These are phyloP conservation scores for Backusella westeae DNA, from an alignment of 192 early-diverging fungal genomes.

Conservation along the genomic window DNA sequence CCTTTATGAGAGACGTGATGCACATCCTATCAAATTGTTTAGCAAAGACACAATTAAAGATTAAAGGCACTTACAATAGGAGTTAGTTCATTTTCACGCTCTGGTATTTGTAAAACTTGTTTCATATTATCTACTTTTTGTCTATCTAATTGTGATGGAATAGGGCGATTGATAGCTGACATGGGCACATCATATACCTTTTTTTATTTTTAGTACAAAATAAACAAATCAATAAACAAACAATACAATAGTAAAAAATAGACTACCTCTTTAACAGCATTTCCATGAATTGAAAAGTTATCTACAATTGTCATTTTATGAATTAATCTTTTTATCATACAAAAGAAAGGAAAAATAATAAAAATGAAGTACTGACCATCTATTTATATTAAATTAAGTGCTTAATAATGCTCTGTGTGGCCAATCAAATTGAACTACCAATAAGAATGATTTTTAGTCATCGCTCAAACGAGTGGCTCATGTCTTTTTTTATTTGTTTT, in stretches of 20 bases:
- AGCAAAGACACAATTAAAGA: not conserved
- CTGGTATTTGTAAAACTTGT: not conserved
- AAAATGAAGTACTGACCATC: not conserved
- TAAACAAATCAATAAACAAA: not conserved
- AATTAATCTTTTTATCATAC: not conserved
- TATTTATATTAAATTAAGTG: not conserved
- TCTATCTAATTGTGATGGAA: conserved; percentile 22
- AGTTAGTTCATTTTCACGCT: conserved; percentile 11
- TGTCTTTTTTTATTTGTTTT: not conserved
- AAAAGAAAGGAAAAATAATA: not conserved
- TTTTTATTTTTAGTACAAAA: not conserved
- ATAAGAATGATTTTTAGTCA: not conserved
- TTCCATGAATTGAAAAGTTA: conserved; percentile 29
- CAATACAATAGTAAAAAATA: not conserved
- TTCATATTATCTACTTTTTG: conserved; percentile 25
- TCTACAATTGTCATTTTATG: conserved; percentile 9
- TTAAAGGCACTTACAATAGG: conserved; percentile 14
- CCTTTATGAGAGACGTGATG: conserved; percentile 23
- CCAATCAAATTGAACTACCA: not conserved
- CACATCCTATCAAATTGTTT: conserved; percentile 14
- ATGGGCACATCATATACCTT: conserved; percentile 21
- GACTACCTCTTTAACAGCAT: conserved; percentile 8
- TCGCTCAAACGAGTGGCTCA: not conserved
- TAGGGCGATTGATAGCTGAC: conserved; percentile 17
- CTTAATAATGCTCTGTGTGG: not conserved